Evolutionary conservation across 352 stramenopile genomes (phyloP), one percentile per base, ranked within the genome.

Genomic region (Thraustochytrium sp.): DNA sequence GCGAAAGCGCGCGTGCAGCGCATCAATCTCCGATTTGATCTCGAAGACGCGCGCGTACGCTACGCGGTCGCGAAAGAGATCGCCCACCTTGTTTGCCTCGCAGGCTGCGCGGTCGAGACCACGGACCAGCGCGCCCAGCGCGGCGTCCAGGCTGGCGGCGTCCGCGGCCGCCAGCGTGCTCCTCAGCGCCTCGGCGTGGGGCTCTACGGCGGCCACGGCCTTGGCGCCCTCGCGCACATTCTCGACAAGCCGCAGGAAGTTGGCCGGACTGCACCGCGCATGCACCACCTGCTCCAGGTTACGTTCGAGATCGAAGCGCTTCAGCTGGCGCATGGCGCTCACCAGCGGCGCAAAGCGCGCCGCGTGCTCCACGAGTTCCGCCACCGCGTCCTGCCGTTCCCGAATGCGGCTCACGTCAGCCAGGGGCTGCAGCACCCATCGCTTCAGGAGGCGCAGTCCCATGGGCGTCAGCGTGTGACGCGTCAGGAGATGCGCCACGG

Each of bases 391-490:
- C 76, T 96, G 92, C 29, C 92, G 88, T 26, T 76, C 87, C 5
- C 86, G 74, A 68, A 96, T 95, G n/a, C 87, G 82, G 21, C 86
- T 75, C 0, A 92, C 65, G 83, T 94, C 86, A 2, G 93, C 51
- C 31, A 96, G 87, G 21, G 92, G 92, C 86, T 94, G 91, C 55
- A 91, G 90, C 75, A 96, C 93, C 92, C 92, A 96, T 26, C 90
- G 87, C 83, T 95, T 91, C 18, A 96, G 87, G 16, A 95, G 64
- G 0, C 92, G 88, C 49, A 89, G 86, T 0, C 92, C 92, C 90
- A 95, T 95, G 0, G 86, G 44, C 11, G 92, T 96, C 0, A 16
- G 36, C n/a, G 56, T 38, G 31, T 75, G 55, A 1, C 51, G 44
- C 5, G 40, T 75, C 31, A 84, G 11, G n/a, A 74, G 63, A 36